Conservation (phyloP, 2,329 filamentous ascomycete species). For the Apiospora saccharicola region DNA sequence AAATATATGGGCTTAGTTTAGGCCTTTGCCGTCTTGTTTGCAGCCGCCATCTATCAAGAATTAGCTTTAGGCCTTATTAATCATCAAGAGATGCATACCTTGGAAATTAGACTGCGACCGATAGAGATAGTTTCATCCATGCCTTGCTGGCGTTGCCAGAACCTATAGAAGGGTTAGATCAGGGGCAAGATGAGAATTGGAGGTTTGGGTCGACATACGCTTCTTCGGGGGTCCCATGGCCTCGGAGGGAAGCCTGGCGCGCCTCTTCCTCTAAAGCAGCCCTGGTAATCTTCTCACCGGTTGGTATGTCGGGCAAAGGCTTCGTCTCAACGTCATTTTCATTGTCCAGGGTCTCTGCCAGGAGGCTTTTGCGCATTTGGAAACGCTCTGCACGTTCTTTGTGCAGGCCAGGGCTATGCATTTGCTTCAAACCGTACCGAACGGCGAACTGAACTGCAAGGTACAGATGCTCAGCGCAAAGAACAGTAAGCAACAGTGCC, state of each 20-base stretch:
- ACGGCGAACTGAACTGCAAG: constrained; percentile 79
- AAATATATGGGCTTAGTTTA: not conserved
- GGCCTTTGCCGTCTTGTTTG: constrained; percentile 21
- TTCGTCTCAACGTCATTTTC: constrained; percentile 62
- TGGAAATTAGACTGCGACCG: constrained; percentile 62
- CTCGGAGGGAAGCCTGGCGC: constrained; percentile 55
- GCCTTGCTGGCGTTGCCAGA: constrained; percentile 68
- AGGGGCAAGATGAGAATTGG: not conserved
- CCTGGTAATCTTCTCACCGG: constrained; percentile 69
- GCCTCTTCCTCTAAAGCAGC: constrained; percentile 71
- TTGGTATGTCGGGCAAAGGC: constrained; percentile 55
- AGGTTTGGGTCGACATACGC: constrained; percentile 45
- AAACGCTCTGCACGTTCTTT: constrained; percentile 86
- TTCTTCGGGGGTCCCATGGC: constrained; percentile 60
- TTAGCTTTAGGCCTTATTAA: not conserved
- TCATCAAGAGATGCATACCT: constrained; percentile 40
- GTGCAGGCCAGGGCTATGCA: constrained; percentile 86
- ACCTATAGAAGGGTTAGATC: constrained; percentile 47
- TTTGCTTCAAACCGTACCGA: constrained; percentile 74
- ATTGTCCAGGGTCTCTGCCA: constrained; percentile 75
- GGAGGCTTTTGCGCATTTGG: constrained; percentile 77
- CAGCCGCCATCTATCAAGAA: constrained; percentile 1
- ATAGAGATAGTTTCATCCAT: constrained; percentile 65
- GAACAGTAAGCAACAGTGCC: constrained; percentile 81
- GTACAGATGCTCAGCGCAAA: constrained; percentile 90